These are phyloP conservation scores for Mycena leptocephala DNA, from an alignment of 768 basidiomycete species.

Conservation along the genomic window DNA sequence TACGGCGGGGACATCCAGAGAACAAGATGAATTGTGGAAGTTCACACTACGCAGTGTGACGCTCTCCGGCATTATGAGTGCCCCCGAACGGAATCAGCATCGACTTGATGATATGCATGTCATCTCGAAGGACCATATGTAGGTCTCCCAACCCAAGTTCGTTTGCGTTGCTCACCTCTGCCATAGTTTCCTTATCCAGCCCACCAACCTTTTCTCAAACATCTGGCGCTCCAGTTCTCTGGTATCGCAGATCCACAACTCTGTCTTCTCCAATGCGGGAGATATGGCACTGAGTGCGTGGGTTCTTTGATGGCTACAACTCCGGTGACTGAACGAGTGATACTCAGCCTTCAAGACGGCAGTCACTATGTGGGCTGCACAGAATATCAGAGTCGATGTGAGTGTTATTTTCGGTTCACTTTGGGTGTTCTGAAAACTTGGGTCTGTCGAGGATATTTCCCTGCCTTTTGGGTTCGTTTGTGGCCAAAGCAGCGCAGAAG, in stretches of 20 bases:
- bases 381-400: not conserved
- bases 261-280: not conserved
- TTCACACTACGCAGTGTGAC: not conserved
- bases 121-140: not conserved
- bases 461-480: not conserved
- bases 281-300: not conserved
- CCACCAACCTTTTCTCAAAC: not conserved
- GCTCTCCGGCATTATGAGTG: not conserved
- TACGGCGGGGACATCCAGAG: not conserved
- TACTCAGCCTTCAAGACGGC: not conserved
- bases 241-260: not conserved
- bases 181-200: not conserved
- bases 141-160: not conserved
- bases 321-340: not conserved
- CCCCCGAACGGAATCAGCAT: not conserved
- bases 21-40: not conserved
- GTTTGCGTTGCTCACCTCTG: not conserved
- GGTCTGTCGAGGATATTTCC: not conserved
- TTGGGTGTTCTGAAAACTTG: not conserved
- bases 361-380: not conserved
- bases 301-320: not conserved
- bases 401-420: not conserved
- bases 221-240: not conserved
- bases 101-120: not conserved
- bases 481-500: not conserved